Evolutionary conservation across 371 early-diverging fungal species (phyloP).

Genomic region (Globomyces sp.): DNA sequence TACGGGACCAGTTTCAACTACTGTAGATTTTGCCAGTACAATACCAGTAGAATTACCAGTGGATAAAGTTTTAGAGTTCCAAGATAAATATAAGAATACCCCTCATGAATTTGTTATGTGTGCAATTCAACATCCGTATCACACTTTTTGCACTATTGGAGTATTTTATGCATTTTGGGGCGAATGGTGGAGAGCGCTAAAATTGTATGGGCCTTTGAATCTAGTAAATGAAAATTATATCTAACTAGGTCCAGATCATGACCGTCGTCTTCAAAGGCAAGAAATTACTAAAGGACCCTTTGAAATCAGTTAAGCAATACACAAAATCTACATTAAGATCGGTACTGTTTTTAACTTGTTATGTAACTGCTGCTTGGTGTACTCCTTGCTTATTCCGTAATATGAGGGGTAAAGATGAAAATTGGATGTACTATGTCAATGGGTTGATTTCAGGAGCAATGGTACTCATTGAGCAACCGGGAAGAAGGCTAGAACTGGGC

Average conservation of each 20-base stretch:
- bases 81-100: constrained; percentile 28
- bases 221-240: constrained; percentile 36
- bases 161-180: constrained; percentile 39
- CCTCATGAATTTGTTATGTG: constrained; percentile 71
- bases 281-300: constrained; percentile 50
- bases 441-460: constrained; percentile 69
- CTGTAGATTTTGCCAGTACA: constrained; percentile 13
- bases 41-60: constrained; percentile 22
- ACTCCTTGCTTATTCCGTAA: constrained; percentile 66
- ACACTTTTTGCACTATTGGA: constrained; percentile 49
- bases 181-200: constrained; percentile 45
- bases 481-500: constrained; percentile 76
- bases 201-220: constrained; percentile 71
- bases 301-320: constrained; percentile 23
- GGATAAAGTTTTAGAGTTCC: constrained; percentile 16
- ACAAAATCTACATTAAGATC: constrained; percentile 64
- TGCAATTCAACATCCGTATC: constrained; percentile 69
- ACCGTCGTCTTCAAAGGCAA: constrained; percentile 51
- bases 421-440: constrained; percentile 53
- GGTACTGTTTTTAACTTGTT: constrained; percentile 67
- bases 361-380: constrained; percentile 62
- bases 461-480: constrained; percentile 70
- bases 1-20: background rate
- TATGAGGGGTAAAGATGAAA: constrained; percentile 54
- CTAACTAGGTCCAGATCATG: constrained; percentile 44